Evolutionary conservation across 345 rosid species (phyloP).

Genomic region (rapeseed (Brassica napus)): DNA sequence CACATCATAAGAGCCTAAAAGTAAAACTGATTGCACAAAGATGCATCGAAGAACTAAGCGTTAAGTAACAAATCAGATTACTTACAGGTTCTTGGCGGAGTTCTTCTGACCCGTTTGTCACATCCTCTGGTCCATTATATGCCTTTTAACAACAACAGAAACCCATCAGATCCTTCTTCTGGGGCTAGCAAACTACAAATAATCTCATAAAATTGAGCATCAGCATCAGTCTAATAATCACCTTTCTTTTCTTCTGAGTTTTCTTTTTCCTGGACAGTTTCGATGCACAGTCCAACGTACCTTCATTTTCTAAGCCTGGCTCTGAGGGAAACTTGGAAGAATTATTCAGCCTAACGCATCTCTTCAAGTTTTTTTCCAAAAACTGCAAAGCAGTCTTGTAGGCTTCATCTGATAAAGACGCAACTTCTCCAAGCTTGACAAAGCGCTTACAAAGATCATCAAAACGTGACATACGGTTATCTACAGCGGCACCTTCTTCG

Average conservation of each 20-base stretch:
- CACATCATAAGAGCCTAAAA: not conserved
- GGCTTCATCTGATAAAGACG: conserved; percentile 50
- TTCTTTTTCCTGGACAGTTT: conserved; percentile 53
- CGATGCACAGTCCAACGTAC: conserved; percentile 26
- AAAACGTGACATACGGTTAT: conserved; percentile 44
- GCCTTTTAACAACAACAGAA: conserved; percentile 40
- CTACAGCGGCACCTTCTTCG: conserved; percentile 27
- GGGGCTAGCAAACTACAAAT: conserved; percentile 8
- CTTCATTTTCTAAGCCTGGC: conserved; percentile 30
- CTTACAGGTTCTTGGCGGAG: conserved; percentile 41
- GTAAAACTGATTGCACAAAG: not conserved
- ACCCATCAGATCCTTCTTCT: conserved; percentile 1
- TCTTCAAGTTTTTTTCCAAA: conserved; percentile 42
- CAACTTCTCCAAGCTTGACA: conserved; percentile 49
- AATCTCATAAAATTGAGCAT: conserved; percentile 18
- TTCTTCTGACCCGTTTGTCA: conserved; percentile 44
- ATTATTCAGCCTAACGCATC: conserved; percentile 39
- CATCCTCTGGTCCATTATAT: conserved; percentile 36
- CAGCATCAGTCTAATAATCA: conserved; percentile 26
- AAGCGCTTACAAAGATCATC: conserved; percentile 47
- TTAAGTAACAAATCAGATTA: conserved; percentile 36
- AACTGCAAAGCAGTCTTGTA: conserved; percentile 46
- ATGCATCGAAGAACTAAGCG: not conserved
- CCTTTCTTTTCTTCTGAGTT: conserved; percentile 59
- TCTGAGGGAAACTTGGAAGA: conserved; percentile 21